Conservation (phyloP, 1,284 basidiomycete species). For the Sporisorium scitamineum region DNA sequence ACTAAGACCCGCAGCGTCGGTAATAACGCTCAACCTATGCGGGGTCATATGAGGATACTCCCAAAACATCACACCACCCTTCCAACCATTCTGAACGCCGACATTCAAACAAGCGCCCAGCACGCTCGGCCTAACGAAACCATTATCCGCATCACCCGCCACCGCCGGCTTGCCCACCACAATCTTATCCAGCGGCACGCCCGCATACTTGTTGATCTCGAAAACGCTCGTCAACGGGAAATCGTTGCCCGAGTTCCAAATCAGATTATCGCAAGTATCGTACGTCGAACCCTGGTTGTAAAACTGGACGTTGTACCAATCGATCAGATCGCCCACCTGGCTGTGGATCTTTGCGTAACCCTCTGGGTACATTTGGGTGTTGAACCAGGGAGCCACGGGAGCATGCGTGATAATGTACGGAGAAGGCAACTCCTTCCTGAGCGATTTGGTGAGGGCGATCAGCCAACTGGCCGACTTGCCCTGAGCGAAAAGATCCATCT, state of each 20-base stretch:
- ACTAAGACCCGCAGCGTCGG: conserved; percentile 37
- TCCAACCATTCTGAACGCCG: conserved; percentile 76
- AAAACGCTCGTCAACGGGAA: conserved; percentile 75
- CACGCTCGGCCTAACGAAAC: conserved; percentile 74
- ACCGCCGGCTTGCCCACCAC: conserved; percentile 77
- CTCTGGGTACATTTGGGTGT: conserved; percentile 29
- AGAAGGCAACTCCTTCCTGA: conserved; percentile 71
- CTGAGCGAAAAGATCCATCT: conserved; percentile 65
- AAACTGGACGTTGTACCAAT: conserved; percentile 72
- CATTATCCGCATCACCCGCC: conserved; percentile 74
- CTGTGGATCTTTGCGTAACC: conserved; percentile 41
- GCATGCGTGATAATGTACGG: conserved; percentile 64
- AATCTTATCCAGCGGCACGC: conserved; percentile 73
- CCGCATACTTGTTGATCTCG: conserved; percentile 74
- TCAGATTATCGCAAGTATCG: conserved; percentile 70
- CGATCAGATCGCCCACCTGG: conserved; percentile 55
- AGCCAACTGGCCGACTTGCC: conserved; percentile 44
- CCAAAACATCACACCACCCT: conserved; percentile 71
- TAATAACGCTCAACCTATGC: conserved; percentile 40
- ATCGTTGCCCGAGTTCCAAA: conserved; percentile 73
- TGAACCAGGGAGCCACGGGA: conserved; percentile 64
- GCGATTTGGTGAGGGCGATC: conserved; percentile 71
- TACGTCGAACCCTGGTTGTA: conserved; percentile 57
- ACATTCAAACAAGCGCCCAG: conserved; percentile 74
- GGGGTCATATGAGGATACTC: conserved; percentile 56